Evolutionary conservation across 2,329 filamentous ascomycete genomes (phyloP), one percentile per base, ranked within the genome.

Genomic region (Verticillium longisporum): DNA sequence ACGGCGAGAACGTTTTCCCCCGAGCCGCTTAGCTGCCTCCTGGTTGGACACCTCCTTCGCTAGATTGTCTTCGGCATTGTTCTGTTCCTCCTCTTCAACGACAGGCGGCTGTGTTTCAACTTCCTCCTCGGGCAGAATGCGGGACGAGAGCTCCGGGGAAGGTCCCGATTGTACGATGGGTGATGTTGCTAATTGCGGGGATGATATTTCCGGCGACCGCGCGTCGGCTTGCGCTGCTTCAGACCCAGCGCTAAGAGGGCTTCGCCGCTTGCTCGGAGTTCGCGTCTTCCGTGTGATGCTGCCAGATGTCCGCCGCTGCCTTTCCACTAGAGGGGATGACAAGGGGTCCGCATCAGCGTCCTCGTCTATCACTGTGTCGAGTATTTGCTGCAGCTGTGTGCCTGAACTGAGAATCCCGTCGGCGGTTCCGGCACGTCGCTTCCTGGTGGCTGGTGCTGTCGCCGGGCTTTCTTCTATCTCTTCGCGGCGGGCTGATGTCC

Each of bases 401-500:
- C 76, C 79, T 3, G 76, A 79, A 1, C 72, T 74, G 7, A 77
- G 62, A 1, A 72, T 72, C 0, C 71, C 73, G 37, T 70, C 72
- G 7, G 72, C 67, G 14, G 69, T 71, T 14, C 82, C 68, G 3
- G 69, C 74, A 32, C 78, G 76, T 57, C 82, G 73, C 9, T 76
- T 77, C 1, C 83, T 84, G 64, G 82, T 86, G 2, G 83, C 84
- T 1, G 83, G 84, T 14, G 82, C 83, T 64, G 81, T 70, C 9
- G 66, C 72, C 0, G 85, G 84, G 61, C 83, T 85, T 66, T 87
- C 83, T 38, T 72, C 74, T 14, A 84, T 75, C 67, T 82, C 79
- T 56, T 82, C 78, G 15, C 67, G 64, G 14, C 65, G 53, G 11
- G 56, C 21, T 10, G 61, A 50, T 34, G 50, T 56, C 38, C 61